These are phyloP conservation scores for Jatropha podagrica DNA, from an alignment of 441 rosid genomes.

Conservation along the genomic window DNA sequence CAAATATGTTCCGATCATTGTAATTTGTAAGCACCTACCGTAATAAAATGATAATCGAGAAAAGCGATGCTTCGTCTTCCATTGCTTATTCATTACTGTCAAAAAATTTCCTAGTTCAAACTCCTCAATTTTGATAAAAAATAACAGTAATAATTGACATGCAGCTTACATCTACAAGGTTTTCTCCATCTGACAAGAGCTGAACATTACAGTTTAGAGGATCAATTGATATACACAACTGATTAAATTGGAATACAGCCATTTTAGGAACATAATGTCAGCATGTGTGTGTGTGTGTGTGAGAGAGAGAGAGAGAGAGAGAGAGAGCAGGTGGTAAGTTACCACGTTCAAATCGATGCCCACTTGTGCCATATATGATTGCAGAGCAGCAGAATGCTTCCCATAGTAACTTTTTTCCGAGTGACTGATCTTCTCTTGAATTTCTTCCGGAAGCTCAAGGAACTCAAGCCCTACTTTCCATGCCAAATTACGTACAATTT, in stretches of 20 bases:
- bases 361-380: slow-evolving; percentile 65
- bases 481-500: slow-evolving; percentile 62
- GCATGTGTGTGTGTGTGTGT: background rate
- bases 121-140: background rate
- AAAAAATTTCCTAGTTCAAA: background rate
- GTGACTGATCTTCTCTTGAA: slow-evolving; percentile 65
- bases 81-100: background rate
- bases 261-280: background rate
- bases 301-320: slow-evolving; percentile 19
- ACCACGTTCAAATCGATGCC: slow-evolving; percentile 85
- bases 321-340: slow-evolving; percentile 25
- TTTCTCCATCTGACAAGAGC: background rate
- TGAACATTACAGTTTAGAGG: background rate
- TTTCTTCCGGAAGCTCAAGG: slow-evolving; percentile 71
- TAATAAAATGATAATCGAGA: background rate
- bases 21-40: background rate
- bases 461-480: slow-evolving; percentile 80
- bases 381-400: slow-evolving; percentile 62
- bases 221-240: background rate
- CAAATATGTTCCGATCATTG: background rate
- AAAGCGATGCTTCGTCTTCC: background rate
- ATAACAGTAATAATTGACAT: background rate
- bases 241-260: background rate
- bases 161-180: background rate
- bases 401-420: slow-evolving; percentile 68